phyloP scores from a whole-genome alignment of 148 eudicot genomes.

The Tetragonia tetragonoides region DNA sequence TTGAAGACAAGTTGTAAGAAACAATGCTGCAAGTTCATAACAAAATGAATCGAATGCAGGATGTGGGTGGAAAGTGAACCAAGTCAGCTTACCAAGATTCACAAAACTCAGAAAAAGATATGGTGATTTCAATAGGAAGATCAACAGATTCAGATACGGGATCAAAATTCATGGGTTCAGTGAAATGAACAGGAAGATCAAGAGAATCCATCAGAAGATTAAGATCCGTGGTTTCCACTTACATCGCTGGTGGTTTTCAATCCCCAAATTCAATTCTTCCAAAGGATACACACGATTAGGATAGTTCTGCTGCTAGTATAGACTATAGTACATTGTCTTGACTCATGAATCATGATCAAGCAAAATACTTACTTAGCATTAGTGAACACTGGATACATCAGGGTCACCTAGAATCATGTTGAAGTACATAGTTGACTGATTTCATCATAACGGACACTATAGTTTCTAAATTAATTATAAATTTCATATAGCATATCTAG shows the following conservation, averaged over 20 bases:
- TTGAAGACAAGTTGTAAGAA: background rate
- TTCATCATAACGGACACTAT: background rate
- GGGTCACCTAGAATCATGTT: conserved; percentile 6
- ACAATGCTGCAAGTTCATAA: background rate
- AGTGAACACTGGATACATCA: background rate
- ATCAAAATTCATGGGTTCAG: conserved; percentile 51
- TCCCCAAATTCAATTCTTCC: conserved; percentile 45
- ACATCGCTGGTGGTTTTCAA: conserved; percentile 40
- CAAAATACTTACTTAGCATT: background rate
- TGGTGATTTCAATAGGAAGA: conserved; percentile 38
- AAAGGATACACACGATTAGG: conserved; percentile 46
- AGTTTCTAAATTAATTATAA: too few relatives aligned
- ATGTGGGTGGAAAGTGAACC: conserved; percentile 38
- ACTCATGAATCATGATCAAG: background rate
- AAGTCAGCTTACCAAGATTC: conserved; percentile 37
- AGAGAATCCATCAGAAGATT: conserved; percentile 56
- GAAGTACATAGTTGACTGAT: conserved; percentile 5
- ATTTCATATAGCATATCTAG: background rate
- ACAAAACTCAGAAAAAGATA: conserved; percentile 34
- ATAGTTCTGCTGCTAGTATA: conserved; percentile 16
- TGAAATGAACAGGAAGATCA: conserved; percentile 53
- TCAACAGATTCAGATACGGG: conserved; percentile 51
- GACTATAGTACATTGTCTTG: background rate
- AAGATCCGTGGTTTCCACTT: conserved; percentile 55
- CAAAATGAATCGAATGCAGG: conserved; percentile 39